Conservation (phyloP, 768 basidiomycete species). For the Coprinellus aureogranulatus region DNA sequence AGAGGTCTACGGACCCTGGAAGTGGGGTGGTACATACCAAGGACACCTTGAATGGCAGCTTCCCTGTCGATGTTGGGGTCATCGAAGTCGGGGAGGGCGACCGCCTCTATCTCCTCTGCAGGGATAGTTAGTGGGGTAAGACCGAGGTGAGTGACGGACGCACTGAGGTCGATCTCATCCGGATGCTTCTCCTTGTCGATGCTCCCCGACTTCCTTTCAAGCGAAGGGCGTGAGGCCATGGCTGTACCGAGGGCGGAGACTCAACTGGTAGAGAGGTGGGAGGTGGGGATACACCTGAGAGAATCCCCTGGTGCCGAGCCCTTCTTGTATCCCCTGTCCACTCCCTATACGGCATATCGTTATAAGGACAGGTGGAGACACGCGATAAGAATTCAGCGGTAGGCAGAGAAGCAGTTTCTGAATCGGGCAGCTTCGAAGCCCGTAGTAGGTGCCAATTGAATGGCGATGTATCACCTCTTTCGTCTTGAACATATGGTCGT, state of each 20-base stretch:
- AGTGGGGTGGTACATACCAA: slow-evolving; percentile 34
- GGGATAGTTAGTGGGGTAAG: neutral
- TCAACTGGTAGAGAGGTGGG: neutral
- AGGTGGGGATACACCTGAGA: neutral
- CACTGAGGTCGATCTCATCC: slow-evolving; percentile 2
- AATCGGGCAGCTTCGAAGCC: neutral
- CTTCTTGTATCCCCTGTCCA: neutral
- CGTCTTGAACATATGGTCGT: neutral
- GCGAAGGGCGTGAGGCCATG: neutral
- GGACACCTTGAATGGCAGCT: slow-evolving; percentile 38
- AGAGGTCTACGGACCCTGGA: slow-evolving; percentile 23
- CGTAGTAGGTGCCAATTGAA: neutral
- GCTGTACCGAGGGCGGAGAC: neutral
- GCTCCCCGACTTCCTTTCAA: neutral
- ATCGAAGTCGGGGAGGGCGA: slow-evolving; percentile 42
- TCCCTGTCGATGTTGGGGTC: slow-evolving; percentile 55
- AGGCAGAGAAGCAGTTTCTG: neutral
- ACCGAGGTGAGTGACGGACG: neutral
- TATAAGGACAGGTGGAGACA: neutral
- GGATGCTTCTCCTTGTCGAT: slow-evolving; percentile 2
- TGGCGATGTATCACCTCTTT: neutral
- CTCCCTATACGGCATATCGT: neutral
- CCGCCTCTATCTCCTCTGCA: slow-evolving; percentile 25
- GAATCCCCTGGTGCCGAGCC: neutral
- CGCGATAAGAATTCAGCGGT: neutral